Evolutionary conservation across 164 flowering plant species (phyloP), one percentile per base, ranked within the genome.

Genomic region (Vitis cinerea): DNA sequence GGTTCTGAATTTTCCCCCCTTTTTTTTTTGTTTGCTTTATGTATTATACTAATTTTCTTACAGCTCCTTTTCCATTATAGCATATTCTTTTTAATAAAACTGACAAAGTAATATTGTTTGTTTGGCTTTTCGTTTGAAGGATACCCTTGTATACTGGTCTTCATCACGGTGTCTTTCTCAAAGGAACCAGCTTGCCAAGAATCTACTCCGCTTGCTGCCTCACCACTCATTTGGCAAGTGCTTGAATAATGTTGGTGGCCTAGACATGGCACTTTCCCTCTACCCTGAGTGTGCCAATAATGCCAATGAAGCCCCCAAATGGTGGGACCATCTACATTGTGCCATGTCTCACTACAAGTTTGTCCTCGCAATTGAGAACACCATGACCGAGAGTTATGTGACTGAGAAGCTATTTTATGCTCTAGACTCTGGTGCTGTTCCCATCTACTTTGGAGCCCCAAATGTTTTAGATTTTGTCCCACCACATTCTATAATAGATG

Each of bases 311-410:
- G 66, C 79, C 12, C 92, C 95, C 12, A 84, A 80, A 76, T 96
- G 99, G 99, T 96, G 95, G 97, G 98, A 93, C 71, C 99, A 96
- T 77, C 79, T 96, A 50, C 99, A 96, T 55, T 96, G 99, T 81
- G 93, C 98, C 66, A 96, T 96, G 99, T 96, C 99, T 9, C 89
- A 93, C 74, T 96, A 96, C 82, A 96, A 96, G 72, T 96, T 96
- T 62, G 98, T 90, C 66, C 95, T 96, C 0, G 98, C 99, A 16
- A 92, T 96, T 19, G 99, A 96, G 70, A 96, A 96, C 85, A 91
- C 99, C 0, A 31, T 69, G 72, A 88, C 91, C 0, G 99, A 91
- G 73, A 91, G 98, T 74, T 96, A 96, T 62, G 99, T 96, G 63
- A 96, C 99, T 0, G 99, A 96, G 81, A 96, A 96, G 80, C 86